Evolutionary conservation across 2,329 filamentous ascomycete genomes (phyloP).

Genomic region (Colletotrichum truncatum): DNA sequence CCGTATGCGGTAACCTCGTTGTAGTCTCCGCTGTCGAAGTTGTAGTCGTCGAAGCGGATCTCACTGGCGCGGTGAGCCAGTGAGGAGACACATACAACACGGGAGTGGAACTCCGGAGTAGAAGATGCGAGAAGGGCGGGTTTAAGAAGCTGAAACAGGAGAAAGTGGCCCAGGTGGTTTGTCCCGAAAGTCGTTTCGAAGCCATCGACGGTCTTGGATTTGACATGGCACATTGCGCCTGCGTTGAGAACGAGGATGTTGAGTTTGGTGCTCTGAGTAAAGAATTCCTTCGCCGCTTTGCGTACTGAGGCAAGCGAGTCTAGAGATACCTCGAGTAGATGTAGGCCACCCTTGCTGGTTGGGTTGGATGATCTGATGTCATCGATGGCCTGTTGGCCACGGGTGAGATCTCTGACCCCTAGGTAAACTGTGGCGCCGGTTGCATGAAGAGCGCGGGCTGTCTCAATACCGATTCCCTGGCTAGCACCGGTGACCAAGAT

Average conservation of each 20-base stretch:
- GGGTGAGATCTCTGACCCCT: conserved; percentile 43
- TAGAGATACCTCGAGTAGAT: conserved; percentile 15
- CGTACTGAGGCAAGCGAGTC: conserved; percentile 31
- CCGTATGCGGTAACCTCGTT: conserved; percentile 51
- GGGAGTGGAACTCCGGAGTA: conserved; percentile 49
- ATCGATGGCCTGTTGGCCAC: conserved; percentile 39
- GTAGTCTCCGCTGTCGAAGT: conserved; percentile 34
- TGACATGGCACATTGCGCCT: conserved; percentile 30
- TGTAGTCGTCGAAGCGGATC: conserved; percentile 43
- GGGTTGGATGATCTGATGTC: conserved; percentile 20
- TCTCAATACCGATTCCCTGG: conserved; percentile 49
- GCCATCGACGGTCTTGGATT: conserved; percentile 31
- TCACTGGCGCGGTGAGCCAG: conserved; percentile 48
- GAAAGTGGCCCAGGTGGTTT: conserved; percentile 63
- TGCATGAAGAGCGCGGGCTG: conserved; percentile 43
- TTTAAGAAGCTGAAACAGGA: conserved; percentile 61
- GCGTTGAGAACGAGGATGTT: conserved; percentile 51
- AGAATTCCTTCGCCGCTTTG: conserved; percentile 41
- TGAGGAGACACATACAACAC: conserved; percentile 57
- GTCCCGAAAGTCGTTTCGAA: conserved; percentile 55
- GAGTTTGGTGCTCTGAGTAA: conserved; percentile 36
- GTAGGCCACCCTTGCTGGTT: not conserved
- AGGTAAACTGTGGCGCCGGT: conserved; percentile 49
- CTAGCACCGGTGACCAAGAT: conserved; percentile 48
- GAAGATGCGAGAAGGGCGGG: conserved; percentile 48